These are phyloP conservation scores for Didymella glomerata DNA, from an alignment of 2,329 filamentous ascomycete species.

Conservation along the genomic window DNA sequence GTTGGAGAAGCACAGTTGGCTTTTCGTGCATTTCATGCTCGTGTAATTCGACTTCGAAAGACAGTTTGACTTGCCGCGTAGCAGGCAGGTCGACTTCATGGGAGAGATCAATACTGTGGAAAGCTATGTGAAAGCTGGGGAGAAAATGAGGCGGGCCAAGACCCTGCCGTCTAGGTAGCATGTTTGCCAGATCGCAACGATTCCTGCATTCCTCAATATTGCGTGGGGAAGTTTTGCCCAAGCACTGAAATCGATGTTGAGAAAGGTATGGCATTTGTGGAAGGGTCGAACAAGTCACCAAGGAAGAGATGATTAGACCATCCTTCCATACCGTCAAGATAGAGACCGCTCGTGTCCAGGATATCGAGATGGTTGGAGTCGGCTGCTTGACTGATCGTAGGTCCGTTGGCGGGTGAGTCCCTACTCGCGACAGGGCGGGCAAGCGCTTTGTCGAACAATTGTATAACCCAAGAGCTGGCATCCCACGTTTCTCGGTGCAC, in stretches of 20 bases:
- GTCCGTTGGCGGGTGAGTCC: neutral
- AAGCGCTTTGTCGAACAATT: slow-evolving; percentile 15
- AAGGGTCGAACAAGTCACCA: slow-evolving; percentile 9
- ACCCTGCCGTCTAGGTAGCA: slow-evolving; percentile 26
- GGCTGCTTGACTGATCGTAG: neutral
- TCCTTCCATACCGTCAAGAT: slow-evolving; percentile 11
- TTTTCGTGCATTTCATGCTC: slow-evolving; percentile 56
- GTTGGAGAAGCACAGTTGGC: slow-evolving; percentile 50
- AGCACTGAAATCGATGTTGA: neutral
- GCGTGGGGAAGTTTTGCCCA: neutral
- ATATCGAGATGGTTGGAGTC: neutral
- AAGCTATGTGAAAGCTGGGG: slow-evolving; percentile 56
- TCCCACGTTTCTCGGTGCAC: slow-evolving; percentile 16
- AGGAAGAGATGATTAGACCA: slow-evolving; percentile 16
- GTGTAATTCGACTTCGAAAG: slow-evolving; percentile 57
- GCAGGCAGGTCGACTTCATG: slow-evolving; percentile 52
- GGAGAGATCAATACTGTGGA: slow-evolving; percentile 53
- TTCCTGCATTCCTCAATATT: neutral
- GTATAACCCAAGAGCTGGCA: slow-evolving; percentile 14
- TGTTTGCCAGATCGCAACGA: neutral
- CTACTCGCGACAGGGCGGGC: neutral
- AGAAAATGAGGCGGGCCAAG: slow-evolving; percentile 55
- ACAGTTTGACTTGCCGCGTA: slow-evolving; percentile 57
- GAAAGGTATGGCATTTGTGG: neutral
- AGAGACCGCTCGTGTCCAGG: slow-evolving; percentile 2